Base-by-base conservation (phyloP, 129 eudicot genomes). In the Flaveria linearis region DNA sequence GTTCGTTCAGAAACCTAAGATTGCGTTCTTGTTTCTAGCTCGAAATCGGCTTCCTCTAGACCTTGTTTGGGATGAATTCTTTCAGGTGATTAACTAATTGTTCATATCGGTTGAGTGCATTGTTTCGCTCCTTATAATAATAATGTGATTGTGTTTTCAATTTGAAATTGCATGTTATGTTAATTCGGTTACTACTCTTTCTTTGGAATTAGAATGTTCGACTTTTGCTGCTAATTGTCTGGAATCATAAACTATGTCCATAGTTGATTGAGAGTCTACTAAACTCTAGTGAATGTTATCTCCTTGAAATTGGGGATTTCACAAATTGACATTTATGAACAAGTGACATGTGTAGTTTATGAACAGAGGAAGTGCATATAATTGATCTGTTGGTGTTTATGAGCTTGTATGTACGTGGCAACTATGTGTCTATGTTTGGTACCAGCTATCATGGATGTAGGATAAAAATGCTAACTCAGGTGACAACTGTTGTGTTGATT, bases 41-140 rank as follows among this genome's bases (percentile, higher is more conserved):
- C 83, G 98, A 46, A 93, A 93, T 79, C 91, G 97, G 76, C 91
- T 93, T 67, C 96, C 97, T 8, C 77, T 93, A 15, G 96, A 93
- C 82, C 76, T 88, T 58, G 84, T 93, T 70, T 90, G 98, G 98
- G 97, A 93, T 87, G 91, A 84, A 7, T 90, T 93, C 82, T 93
- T 91, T 79, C 89, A 80, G 96, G 98, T 90, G 51, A 3, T 67
- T 60, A 39, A 15, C 2, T 7, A 36, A 36, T 36, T 36, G 41
- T 36, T 36, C 41, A 36, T 36, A 1, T 36, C 41, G 41, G 41
- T 36, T 36, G 41, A 5, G 7, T 36, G 41, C 41, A 36, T 36
- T 36, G 41, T 1, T 36, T 36, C 41, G 41, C n/a, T 5, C 25
- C 16, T 15, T 23, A 14, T 47, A 7, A 22, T 16, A 11, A 67